These are phyloP conservation scores for Yamadazyma paraphyllophila DNA, from an alignment of 805 yeast genomes.

Conservation along the genomic window DNA sequence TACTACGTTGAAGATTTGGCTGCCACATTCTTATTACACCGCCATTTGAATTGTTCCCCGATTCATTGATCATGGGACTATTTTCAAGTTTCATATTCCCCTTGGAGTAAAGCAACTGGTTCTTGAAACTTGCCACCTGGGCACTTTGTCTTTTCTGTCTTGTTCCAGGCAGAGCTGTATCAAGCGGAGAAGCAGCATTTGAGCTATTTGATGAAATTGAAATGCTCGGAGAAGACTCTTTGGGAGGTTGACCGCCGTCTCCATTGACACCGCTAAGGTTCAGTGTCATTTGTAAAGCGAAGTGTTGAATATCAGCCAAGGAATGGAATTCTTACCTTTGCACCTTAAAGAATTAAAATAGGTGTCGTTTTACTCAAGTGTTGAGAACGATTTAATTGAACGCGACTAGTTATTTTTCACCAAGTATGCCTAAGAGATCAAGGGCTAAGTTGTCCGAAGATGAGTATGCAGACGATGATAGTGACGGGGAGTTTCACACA, in stretches of 20 bases:
- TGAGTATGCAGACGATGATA: background rate
- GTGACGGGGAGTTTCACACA: too few relatives aligned
- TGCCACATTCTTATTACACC: background rate
- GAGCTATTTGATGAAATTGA: background rate
- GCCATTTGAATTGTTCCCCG: background rate
- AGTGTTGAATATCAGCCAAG: background rate
- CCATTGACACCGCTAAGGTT: constrained; percentile 2
- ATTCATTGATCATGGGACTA: constrained; percentile 9
- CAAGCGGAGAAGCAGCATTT: background rate
- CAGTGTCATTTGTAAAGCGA: background rate
- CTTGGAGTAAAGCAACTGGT: constrained; percentile 9
- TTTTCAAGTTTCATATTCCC: constrained; percentile 8
- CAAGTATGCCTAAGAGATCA: constrained; percentile 1
- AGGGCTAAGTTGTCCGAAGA: background rate
- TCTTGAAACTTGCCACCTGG: constrained; percentile 12
- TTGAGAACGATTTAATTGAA: background rate
- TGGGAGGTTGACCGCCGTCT: background rate
- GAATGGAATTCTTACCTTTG: too few relatives aligned
- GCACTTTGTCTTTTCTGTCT: constrained; percentile 14
- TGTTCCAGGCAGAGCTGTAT: constrained; percentile 2
- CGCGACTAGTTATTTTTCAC: background rate
- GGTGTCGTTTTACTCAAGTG: background rate
- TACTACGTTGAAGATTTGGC: background rate
- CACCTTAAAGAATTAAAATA: background rate
- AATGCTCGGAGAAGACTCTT: background rate